A percentile compares a stretch with the other conserved stretches of the same genome.
Conservation (phyloP, 306 rosid species). For the Cucurbita maxima region DNA sequence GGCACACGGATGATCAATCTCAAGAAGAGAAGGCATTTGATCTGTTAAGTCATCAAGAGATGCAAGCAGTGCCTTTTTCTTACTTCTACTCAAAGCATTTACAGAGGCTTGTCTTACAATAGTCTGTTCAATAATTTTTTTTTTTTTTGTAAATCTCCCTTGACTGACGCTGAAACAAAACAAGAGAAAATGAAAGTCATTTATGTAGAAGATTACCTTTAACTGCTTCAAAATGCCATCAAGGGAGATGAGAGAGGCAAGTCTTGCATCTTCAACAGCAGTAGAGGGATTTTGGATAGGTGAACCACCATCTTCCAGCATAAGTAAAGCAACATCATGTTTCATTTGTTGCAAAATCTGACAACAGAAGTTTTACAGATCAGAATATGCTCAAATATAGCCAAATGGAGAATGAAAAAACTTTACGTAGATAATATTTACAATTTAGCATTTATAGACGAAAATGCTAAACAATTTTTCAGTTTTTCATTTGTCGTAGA, state of each 20-base stretch:
- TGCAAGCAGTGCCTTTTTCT: conserved; percentile 53
- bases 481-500: conserved; percentile 65
- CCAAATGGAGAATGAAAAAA: not conserved
- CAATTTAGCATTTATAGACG: not conserved
- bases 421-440: not conserved
- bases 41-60: conserved; percentile 63
- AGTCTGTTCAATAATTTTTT: conserved; percentile 35
- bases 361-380: conserved; percentile 10
- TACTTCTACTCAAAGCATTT: conserved; percentile 55
- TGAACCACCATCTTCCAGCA: conserved; percentile 64
- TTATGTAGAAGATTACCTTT: conserved; percentile 40
- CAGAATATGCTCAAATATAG: not conserved
- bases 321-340: conserved; percentile 62
- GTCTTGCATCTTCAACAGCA: conserved; percentile 85
- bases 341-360: conserved; percentile 94
- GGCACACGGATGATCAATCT: conserved; percentile 89
- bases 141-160: conserved; percentile 5
- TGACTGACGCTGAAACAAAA: not conserved
- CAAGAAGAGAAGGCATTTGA: conserved; percentile 91
- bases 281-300: conserved; percentile 83
- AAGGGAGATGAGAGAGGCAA: conserved; percentile 90
- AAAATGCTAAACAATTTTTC: conserved; percentile 14
- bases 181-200: conserved; percentile 1
- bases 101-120: conserved; percentile 43
- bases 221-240: conserved; percentile 83